Evolutionary conservation across 192 early-diverging fungal genomes (phyloP).

Genomic region (Endogone sp.): DNA sequence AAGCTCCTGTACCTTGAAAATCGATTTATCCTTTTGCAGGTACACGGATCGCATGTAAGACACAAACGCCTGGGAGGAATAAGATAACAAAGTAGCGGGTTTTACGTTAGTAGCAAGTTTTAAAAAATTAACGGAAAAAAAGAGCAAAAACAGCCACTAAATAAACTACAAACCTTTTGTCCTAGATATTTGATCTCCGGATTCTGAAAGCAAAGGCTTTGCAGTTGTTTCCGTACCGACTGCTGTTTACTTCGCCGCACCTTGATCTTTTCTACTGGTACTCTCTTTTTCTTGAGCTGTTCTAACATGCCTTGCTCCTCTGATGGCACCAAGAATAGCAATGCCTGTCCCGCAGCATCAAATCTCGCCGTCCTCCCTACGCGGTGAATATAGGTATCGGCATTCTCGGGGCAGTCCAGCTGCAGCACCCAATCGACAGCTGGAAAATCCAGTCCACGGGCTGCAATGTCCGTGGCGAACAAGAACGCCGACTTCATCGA

Average conservation of each 20-base stretch:
- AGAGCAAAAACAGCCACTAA: too few relatives aligned
- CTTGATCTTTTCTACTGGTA: conserved; percentile 88
- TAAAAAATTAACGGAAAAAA: too few relatives aligned
- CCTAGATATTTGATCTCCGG: conserved; percentile 96
- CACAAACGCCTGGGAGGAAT: conserved; percentile 69
- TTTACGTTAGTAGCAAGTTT: not conserved
- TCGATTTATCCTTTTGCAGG: conserved; percentile 84
- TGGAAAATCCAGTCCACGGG: conserved; percentile 96
- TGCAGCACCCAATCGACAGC: conserved; percentile 99
- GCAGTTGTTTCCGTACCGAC: conserved; percentile 77
- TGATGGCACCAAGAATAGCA: conserved; percentile 84
- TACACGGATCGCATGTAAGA: conserved; percentile 93
- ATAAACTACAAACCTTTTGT: conserved; percentile 66
- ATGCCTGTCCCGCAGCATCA: conserved; percentile 80
- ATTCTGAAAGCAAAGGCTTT: conserved; percentile 88
- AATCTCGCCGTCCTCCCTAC: conserved; percentile 97
- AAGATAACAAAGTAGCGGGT: not conserved
- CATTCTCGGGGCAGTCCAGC: conserved; percentile 95
- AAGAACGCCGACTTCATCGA: conserved; percentile 71
- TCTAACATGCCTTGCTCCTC: conserved; percentile 84
- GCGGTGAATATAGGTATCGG: conserved; percentile 96
- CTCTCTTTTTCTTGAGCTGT: conserved; percentile 66
- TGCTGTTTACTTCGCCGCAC: conserved; percentile 80
- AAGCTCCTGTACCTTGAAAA: conserved; percentile 85
- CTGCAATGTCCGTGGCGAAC: conserved; percentile 94